These are phyloP conservation scores for Mycena maculata DNA, from an alignment of 768 basidiomycete species.

Conservation along the genomic window DNA sequence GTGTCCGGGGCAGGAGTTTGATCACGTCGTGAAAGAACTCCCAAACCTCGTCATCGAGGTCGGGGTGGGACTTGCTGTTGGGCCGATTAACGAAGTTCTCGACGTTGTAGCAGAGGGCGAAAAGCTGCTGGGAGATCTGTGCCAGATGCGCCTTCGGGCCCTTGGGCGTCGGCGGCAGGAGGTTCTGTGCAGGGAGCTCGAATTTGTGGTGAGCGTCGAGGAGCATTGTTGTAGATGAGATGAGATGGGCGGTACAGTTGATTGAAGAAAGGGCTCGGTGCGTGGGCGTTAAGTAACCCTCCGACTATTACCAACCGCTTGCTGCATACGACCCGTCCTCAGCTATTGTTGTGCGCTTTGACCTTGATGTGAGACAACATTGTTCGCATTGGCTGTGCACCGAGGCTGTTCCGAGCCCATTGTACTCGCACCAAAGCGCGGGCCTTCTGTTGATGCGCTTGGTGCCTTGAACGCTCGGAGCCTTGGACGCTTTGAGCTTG, in stretches of 20 bases:
- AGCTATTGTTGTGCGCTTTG: slow-evolving; percentile 18
- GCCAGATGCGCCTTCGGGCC: neutral
- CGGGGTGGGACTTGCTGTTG: neutral
- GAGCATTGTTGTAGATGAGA: neutral
- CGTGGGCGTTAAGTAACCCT: slow-evolving; percentile 3
- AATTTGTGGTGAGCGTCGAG: slow-evolving; percentile 8
- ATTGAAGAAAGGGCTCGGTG: neutral
- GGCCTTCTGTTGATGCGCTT: no score
- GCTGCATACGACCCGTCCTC: no score
- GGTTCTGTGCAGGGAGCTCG: slow-evolving; percentile 11
- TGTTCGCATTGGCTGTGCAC: no score
- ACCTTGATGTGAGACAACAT: slow-evolving; percentile 5
- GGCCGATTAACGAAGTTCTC: slow-evolving; percentile 6
- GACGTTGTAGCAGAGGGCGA: slow-evolving; percentile 16
- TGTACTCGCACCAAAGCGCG: no score
- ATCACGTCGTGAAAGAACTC: slow-evolving; percentile 16
- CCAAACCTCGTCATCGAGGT: neutral
- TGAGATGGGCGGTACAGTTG: neutral
- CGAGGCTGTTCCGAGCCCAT: no score
- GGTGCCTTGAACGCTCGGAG: no score
- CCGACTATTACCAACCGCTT: no score
- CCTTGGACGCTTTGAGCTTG: no score
- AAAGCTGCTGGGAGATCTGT: slow-evolving; percentile 1
- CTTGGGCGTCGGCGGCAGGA: neutral
- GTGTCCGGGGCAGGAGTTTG: neutral